Evolutionary conservation across 2,329 filamentous ascomycete genomes (phyloP).

Genomic region (Didymella glomerata): DNA sequence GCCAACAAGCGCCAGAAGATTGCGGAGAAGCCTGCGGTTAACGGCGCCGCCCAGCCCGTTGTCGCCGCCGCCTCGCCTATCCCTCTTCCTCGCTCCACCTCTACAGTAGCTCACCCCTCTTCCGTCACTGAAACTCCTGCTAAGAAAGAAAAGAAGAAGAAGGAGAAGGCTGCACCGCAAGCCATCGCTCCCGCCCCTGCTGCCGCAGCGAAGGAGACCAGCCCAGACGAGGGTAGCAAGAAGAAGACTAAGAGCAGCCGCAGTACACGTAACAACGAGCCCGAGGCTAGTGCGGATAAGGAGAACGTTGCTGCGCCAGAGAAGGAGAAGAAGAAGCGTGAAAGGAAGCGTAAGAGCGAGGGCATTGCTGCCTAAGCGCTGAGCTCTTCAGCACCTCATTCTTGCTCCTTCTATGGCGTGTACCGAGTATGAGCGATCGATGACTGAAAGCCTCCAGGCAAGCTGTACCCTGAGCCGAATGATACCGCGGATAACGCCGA

Average conservation of each 20-base stretch:
- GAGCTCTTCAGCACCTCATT: background rate
- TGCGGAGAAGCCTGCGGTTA: constrained; percentile 32
- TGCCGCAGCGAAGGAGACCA: constrained; percentile 34
- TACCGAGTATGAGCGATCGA: background rate
- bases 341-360: constrained; percentile 49
- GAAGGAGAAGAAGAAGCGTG: constrained; percentile 46
- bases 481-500: background rate
- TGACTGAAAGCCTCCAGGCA: background rate
- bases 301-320: constrained; percentile 29
- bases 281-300: constrained; percentile 36
- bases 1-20: constrained; percentile 52
- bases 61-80: constrained; percentile 32
- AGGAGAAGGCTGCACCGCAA: constrained; percentile 37
- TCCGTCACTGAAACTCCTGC: constrained; percentile 30
- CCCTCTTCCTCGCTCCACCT: constrained; percentile 34
- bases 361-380: constrained; percentile 31
- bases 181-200: constrained; percentile 40
- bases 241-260: constrained; percentile 50
- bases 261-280: constrained; percentile 45
- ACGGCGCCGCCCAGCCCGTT: constrained; percentile 35
- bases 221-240: constrained; percentile 43
- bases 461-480: background rate
- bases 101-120: constrained; percentile 25
- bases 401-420: background rate
- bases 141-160: constrained; percentile 50